Evolutionary conservation across 257 asterid species (phyloP).

Genomic region (Perilla frutescens): DNA sequence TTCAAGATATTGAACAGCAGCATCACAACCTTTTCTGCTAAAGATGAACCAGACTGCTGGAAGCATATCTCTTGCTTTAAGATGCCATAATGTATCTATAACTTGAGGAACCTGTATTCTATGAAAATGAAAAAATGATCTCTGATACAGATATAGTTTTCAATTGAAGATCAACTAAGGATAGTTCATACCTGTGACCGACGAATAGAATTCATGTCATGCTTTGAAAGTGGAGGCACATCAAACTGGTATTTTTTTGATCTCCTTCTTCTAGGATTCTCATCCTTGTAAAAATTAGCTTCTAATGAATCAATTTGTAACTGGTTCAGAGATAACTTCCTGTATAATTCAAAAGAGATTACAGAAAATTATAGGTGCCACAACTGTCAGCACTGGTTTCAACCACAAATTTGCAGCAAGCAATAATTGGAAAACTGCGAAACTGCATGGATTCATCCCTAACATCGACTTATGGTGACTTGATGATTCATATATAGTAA

Average conservation of each 20-base stretch:
- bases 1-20: constrained; percentile 91
- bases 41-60: constrained; percentile 99
- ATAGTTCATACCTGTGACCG: constrained; percentile 74
- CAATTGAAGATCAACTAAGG: constrained; percentile 32
- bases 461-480: constrained; percentile 18
- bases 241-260: constrained; percentile 64
- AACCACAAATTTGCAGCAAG: constrained; percentile 23
- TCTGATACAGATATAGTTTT: constrained; percentile 23
- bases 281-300: constrained; percentile 57
- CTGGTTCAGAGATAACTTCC: constrained; percentile 72
- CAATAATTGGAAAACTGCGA: constrained; percentile 21
- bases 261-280: constrained; percentile 72
- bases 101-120: constrained; percentile 84
- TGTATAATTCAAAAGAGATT: constrained; percentile 50
- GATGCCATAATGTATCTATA: constrained; percentile 88
- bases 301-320: constrained; percentile 66
- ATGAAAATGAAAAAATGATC: constrained; percentile 19
- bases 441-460: constrained; percentile 14
- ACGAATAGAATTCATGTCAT: constrained; percentile 66
- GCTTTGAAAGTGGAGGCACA: constrained; percentile 61
- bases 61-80: constrained; percentile 85
- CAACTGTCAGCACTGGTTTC: constrained; percentile 22
- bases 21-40: constrained; percentile 99
- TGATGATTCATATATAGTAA: constrained; percentile 9
- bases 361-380: constrained; percentile 31